Evolutionary conservation across 2,329 filamentous ascomycete genomes (phyloP).

Genomic region (Venturia pyrina): DNA sequence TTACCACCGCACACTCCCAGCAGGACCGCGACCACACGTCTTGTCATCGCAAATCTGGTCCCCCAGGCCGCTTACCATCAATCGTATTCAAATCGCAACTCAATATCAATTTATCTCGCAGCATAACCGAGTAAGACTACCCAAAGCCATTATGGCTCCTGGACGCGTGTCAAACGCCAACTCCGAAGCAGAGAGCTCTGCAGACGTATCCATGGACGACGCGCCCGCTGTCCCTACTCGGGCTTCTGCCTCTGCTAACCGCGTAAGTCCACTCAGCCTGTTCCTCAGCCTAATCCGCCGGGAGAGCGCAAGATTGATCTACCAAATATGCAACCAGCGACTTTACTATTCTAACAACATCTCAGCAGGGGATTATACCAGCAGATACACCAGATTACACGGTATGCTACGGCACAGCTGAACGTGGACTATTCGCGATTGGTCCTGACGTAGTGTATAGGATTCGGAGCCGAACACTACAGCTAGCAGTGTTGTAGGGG

Average conservation of each 20-base stretch:
- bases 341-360: neutral
- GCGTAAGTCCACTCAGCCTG: slow-evolving; percentile 13
- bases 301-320: neutral
- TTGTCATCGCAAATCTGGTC: neutral
- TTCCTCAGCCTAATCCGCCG: slow-evolving; percentile 1
- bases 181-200: slow-evolving; percentile 11
- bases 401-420: slow-evolving; percentile 24
- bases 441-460: slow-evolving; percentile 22
- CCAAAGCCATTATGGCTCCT: slow-evolving; percentile 10
- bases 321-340: neutral
- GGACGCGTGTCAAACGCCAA: slow-evolving; percentile 7
- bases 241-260: neutral
- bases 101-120: slow-evolving; percentile 6
- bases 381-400: slow-evolving; percentile 55
- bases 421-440: slow-evolving; percentile 6
- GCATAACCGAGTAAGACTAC: neutral
- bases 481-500: slow-evolving; percentile 78
- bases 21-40: neutral
- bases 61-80: neutral
- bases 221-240: slow-evolving; percentile 6
- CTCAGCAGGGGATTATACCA: slow-evolving; percentile 30
- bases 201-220: slow-evolving; percentile 11
- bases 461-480: slow-evolving; percentile 58
- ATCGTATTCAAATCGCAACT: neutral
- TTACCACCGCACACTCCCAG: neutral